phyloP scores from a whole-genome alignment of 148 eudicot genomes.

The Chenopodium album region DNA sequence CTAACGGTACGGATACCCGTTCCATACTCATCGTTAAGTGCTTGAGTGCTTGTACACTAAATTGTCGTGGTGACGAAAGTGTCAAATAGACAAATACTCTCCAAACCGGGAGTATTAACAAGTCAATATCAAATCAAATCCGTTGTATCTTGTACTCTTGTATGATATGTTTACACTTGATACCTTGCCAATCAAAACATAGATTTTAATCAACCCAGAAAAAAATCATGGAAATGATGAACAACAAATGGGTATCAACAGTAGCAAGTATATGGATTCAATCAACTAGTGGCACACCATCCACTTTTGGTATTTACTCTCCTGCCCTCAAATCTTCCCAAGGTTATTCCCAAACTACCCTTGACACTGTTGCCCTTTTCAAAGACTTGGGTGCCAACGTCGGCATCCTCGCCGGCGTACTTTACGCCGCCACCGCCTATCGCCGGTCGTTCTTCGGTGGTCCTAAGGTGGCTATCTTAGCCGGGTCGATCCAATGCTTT shows the following conservation, averaged over 20 bases:
- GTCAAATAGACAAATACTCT: too few relatives aligned
- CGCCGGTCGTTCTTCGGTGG: slow-evolving; percentile 35
- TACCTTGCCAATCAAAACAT: too few relatives aligned
- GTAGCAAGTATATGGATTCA: slow-evolving; percentile 71
- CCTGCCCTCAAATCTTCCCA: slow-evolving; percentile 58
- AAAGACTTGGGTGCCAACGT: slow-evolving; percentile 72
- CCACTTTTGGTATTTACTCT: slow-evolving; percentile 72
- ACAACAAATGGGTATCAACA: slow-evolving; percentile 47
- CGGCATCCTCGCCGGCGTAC: slow-evolving; percentile 59
- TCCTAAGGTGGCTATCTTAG: slow-evolving; percentile 50
- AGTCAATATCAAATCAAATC: too few relatives aligned
- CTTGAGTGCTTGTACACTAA: too few relatives aligned
- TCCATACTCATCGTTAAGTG: too few relatives aligned
- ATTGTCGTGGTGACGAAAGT: too few relatives aligned
- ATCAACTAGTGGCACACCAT: slow-evolving; percentile 62
- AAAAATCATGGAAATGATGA: slow-evolving; percentile 15
- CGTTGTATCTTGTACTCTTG: too few relatives aligned
- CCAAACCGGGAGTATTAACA: too few relatives aligned
- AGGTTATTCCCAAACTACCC: slow-evolving; percentile 60
- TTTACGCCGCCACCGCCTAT: slow-evolving; percentile 44
- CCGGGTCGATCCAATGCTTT: slow-evolving; percentile 57
- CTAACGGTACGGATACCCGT: too few relatives aligned
- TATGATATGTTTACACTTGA: too few relatives aligned
- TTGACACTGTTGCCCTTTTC: slow-evolving; percentile 61
- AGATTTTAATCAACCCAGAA: too few relatives aligned